Conservation (phyloP, 129 eudicot genomes). For the Saussurea involucrata region DNA sequence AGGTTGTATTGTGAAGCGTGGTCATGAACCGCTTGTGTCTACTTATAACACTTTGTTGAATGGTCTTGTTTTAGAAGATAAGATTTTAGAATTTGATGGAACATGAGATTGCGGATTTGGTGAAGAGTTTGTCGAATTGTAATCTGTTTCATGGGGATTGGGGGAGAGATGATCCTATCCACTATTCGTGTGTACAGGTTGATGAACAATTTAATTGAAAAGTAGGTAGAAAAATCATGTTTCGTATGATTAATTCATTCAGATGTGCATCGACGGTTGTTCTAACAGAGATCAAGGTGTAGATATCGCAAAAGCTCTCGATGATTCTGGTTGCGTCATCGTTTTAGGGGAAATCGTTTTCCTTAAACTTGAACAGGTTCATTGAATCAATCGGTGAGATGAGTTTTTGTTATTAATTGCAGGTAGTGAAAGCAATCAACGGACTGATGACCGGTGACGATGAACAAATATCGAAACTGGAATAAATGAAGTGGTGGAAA, state of each 20-base stretch:
- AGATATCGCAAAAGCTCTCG: conserved; percentile 61
- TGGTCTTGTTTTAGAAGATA: conserved; percentile 31
- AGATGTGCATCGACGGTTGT: conserved; percentile 32
- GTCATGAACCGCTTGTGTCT: conserved; percentile 25
- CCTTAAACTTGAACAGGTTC: conserved; percentile 85
- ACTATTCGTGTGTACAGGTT: too few relatives aligned
- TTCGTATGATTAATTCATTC: conserved; percentile 48
- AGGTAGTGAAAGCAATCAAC: conserved; percentile 74
- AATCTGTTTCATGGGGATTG: too few relatives aligned
- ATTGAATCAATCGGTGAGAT: conserved; percentile 22
- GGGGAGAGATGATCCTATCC: too few relatives aligned
- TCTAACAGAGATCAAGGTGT: conserved; percentile 41
- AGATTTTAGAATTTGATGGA: conserved; percentile 5
- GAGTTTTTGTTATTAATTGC: conserved; percentile 36
- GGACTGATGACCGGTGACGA: conserved; percentile 42
- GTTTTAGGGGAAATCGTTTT: conserved; percentile 72
- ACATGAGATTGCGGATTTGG: too few relatives aligned
- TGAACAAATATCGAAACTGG: conserved; percentile 39
- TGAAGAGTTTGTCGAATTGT: too few relatives aligned
- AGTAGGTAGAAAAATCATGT: conserved; percentile 36
- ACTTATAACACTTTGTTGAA: conserved; percentile 37
- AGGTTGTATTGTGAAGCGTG: conserved; percentile 30
- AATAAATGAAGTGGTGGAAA: conserved; percentile 60
- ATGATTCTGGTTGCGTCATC: conserved; percentile 73
- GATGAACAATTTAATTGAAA: too few relatives aligned